Evolutionary conservation across 192 early-diverging fungal genomes (phyloP).

Genomic region (Linnemannia zychae): DNA sequence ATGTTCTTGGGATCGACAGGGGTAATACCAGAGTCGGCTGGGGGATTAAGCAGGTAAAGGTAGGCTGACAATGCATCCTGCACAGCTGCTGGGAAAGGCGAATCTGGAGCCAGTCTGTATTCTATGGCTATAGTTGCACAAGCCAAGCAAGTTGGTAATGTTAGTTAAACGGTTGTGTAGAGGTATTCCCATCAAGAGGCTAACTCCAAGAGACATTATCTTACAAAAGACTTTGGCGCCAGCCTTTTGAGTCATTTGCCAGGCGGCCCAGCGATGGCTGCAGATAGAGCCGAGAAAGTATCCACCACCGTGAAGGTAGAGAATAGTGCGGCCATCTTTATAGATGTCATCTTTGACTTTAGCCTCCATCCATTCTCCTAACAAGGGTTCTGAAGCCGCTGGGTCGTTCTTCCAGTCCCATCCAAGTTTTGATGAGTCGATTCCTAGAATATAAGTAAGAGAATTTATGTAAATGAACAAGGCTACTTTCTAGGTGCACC

Average conservation of each 20-base stretch:
- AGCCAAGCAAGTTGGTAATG: not conserved
- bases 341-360: slow-evolving; percentile 30
- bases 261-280: slow-evolving; percentile 57
- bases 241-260: slow-evolving; percentile 64
- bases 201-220: not conserved
- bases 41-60: slow-evolving; percentile 70
- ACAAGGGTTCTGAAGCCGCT: slow-evolving; percentile 21
- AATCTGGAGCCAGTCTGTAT: slow-evolving; percentile 87
- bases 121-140: slow-evolving; percentile 62
- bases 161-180: not conserved
- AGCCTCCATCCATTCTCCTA: slow-evolving; percentile 59
- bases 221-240: slow-evolving; percentile 60
- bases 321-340: slow-evolving; percentile 65
- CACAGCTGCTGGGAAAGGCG: slow-evolving; percentile 85
- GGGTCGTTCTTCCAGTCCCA: slow-evolving; percentile 63
- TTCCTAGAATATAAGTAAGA: slow-evolving; percentile 45
- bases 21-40: slow-evolving; percentile 56
- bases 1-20: slow-evolving; percentile 68
- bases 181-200: not conserved
- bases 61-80: slow-evolving; percentile 87
- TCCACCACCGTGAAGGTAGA: slow-evolving; percentile 85
- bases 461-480: too few relatives aligned
- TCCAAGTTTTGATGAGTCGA: slow-evolving; percentile 45
- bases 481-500: too few relatives aligned
- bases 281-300: slow-evolving; percentile 62